Base-by-base conservation (phyloP, 2,329 filamentous ascomycete genomes). In the Setomelanomma holmii region DNA sequence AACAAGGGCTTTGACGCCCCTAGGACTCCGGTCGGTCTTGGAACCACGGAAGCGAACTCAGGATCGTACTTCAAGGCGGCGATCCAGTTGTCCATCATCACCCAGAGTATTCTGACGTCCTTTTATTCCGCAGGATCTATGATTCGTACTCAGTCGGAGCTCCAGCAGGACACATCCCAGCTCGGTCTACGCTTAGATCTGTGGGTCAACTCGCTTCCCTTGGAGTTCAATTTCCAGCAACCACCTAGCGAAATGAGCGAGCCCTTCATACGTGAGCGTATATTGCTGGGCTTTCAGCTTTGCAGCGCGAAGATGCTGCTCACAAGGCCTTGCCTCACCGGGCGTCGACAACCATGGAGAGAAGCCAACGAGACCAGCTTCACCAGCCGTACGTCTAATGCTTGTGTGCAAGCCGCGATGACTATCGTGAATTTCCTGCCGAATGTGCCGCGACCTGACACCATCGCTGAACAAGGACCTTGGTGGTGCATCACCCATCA, bases 401-500 rank as follows among this genome's bases (percentile, higher is more conserved):
- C 63, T 5, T 78, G 75, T 51, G 56, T 78, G 6, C 62, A 72
- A 11, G 69, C 76, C n/a, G 76, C 76, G 1, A 68, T 63, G 42
- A 60, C 58, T 3, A 57, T 74, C 24, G 43, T 74, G 5, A 63
- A 70, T 16, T 52, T 76, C n/a, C 58, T 78, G 4, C 75, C 74
- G 2, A 66, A 73, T 17, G 61, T 70, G 44, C 60, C 67, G 1
- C 58, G 66, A 49, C 51, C 71, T 10, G 46, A 67, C 2, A 58
- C 59, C 27, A 42, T 71, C 5, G 75, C 76, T 46, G 51, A 68
- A 30, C 61, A 67, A 19, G 68, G 68, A 1, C 76, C 76, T 3
- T 79, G 76, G 76, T 78, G 75, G 75, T 73, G 68, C 47, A 57
- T 75, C 21, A 60, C 77, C n/a, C 67, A 71, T 22, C 67, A 75